Percentiles rank a stretch among this genome's conserved stretches.
Conservation (phyloP, 2,329 filamentous ascomycete genomes). For the Coniochaeta prunicola region DNA sequence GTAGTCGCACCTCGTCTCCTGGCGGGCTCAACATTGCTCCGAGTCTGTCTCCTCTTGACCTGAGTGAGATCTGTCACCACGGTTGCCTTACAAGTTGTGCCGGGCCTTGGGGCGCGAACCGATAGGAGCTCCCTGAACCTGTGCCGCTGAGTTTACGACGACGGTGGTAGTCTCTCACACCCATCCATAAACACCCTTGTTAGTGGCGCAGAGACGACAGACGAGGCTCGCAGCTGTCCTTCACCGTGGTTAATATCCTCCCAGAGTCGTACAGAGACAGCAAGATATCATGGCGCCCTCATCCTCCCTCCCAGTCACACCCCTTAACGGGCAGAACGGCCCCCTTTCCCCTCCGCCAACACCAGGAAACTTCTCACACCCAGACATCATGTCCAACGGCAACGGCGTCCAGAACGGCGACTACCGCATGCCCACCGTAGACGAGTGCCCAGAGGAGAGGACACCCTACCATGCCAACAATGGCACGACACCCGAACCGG, state of each 20-base stretch:
- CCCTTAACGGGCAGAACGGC: background rate
- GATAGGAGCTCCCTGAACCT: background rate
- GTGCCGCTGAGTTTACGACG: background rate
- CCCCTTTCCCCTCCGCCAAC: background rate
- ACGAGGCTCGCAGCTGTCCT: background rate
- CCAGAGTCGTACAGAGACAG: background rate
- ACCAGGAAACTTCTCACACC: background rate
- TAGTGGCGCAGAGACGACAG: background rate
- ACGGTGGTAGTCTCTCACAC: background rate
- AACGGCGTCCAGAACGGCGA: background rate
- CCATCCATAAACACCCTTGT: background rate
- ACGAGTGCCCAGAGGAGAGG: background rate
- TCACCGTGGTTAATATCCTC: background rate
- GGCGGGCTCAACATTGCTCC: background rate
- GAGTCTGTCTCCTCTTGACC: background rate
- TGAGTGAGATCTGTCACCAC: background rate
- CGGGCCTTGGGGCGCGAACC: background rate
- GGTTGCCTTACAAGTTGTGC: background rate
- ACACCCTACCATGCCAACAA: background rate
- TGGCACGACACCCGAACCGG: background rate
- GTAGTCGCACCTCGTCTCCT: background rate
- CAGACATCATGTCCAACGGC: background rate
- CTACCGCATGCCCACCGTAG: background rate
- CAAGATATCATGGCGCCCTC: background rate
- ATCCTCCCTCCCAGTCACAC: background rate